Conservation (phyloP, 2,329 filamentous ascomycete genomes). For the Claviceps humidiphila region DNA sequence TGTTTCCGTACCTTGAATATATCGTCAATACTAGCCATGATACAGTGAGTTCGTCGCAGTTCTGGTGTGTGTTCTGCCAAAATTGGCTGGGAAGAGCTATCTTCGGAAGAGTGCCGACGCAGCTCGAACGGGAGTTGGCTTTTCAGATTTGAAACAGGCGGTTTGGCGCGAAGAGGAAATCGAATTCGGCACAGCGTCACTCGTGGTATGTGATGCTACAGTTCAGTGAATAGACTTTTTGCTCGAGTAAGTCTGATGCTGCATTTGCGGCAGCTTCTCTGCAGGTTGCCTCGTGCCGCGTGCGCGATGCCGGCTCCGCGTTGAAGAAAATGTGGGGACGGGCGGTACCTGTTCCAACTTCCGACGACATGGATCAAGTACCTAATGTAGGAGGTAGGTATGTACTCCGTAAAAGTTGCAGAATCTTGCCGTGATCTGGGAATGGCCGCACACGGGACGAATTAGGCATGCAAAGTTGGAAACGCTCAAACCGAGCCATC, state of each 20-base stretch:
- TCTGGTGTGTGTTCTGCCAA: background rate
- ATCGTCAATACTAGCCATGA: conserved; percentile 45
- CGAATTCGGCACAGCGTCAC: background rate
- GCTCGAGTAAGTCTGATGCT: no score
- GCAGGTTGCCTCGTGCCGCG: no score
- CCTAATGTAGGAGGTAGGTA: no score
- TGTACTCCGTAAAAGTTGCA: no score
- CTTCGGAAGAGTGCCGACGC: background rate
- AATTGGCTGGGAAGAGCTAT: background rate
- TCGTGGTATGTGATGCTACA: background rate
- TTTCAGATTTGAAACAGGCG: background rate
- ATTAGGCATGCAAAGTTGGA: no score
- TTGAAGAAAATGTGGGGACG: background rate
- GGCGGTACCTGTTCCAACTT: background rate
- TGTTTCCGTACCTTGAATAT: conserved; percentile 35
- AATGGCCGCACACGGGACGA: no score
- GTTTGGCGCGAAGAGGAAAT: background rate
- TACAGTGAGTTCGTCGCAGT: background rate
- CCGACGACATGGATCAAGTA: no score
- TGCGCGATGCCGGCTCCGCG: background rate
- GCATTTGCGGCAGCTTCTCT: no score
- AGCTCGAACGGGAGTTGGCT: background rate
- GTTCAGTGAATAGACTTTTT: background rate
- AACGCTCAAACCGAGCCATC: no score
- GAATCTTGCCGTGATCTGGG: no score